These are phyloP conservation scores for Pterocarpus santalinus DNA, from an alignment of 306 rosid genomes.

Conservation along the genomic window DNA sequence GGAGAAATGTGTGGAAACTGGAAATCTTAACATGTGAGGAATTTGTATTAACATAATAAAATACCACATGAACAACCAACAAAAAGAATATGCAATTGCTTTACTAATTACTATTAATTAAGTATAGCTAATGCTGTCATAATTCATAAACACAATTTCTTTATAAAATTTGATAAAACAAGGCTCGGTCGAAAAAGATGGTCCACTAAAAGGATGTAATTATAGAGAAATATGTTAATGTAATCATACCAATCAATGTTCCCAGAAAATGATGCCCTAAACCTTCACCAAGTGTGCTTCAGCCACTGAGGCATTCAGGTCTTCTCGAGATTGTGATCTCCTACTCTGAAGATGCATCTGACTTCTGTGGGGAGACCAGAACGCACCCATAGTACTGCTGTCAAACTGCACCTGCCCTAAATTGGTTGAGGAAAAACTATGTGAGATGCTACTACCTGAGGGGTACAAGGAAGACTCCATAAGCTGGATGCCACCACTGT, in stretches of 20 bases:
- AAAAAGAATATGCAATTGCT: constrained; percentile 30
- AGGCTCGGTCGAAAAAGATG: constrained; percentile 22
- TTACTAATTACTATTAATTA: constrained; percentile 48
- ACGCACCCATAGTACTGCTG: constrained; percentile 63
- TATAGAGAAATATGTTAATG: constrained; percentile 42
- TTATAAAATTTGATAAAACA: constrained; percentile 41
- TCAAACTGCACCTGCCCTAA: constrained; percentile 90
- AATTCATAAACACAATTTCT: constrained; percentile 43
- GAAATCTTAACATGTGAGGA: constrained; percentile 26
- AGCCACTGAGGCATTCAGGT: constrained; percentile 75
- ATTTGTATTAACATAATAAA: background rate
- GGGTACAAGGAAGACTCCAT: constrained; percentile 73
- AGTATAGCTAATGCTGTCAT: constrained; percentile 44
- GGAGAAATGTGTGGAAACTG: constrained; percentile 28
- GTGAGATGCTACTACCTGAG: constrained; percentile 71
- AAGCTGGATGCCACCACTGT: constrained; percentile 69
- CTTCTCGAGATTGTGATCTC: constrained; percentile 98
- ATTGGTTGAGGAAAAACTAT: constrained; percentile 85
- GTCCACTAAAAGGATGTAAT: constrained; percentile 33
- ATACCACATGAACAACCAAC: constrained; percentile 26
- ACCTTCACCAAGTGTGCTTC: constrained; percentile 83
- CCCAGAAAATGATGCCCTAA: constrained; percentile 55
- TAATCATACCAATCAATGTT: constrained; percentile 64
- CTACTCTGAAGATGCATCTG: constrained; percentile 96
- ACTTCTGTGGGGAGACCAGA: constrained; percentile 85